Evolutionary conservation across 2,329 filamentous ascomycete species (phyloP).

Genomic region (Magnaporthales sp.): DNA sequence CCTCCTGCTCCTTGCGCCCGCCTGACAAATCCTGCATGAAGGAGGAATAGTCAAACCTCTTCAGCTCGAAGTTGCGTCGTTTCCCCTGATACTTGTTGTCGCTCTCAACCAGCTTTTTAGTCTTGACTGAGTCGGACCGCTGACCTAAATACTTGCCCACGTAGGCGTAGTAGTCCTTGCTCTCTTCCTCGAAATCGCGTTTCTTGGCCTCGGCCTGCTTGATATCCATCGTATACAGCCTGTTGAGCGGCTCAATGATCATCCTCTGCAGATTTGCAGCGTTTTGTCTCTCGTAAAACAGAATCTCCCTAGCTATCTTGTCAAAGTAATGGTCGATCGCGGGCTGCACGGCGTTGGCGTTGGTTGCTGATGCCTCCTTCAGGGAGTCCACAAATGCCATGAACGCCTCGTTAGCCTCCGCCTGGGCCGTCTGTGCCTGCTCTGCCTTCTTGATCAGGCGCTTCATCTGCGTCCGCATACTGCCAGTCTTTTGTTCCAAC

Average conservation of each 20-base stretch:
- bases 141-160: constrained; percentile 94
- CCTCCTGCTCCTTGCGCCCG: constrained; percentile 95
- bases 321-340: constrained; percentile 98
- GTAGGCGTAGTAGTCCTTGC: constrained; percentile 96
- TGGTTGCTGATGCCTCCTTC: constrained; percentile 79
- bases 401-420: constrained; percentile 78
- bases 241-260: constrained; percentile 88
- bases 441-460: constrained; percentile 94
- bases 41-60: constrained; percentile 96
- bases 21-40: constrained; percentile 99
- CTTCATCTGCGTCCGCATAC: constrained; percentile 91
- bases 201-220: constrained; percentile 96
- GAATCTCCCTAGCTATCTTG: constrained; percentile 86
- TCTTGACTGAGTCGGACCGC: constrained; percentile 88
- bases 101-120: constrained; percentile 92
- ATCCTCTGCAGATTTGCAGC: constrained; percentile 77
- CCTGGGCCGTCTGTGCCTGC: constrained; percentile 70
- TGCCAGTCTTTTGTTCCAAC: constrained; percentile 90
- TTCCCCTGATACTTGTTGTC: constrained; percentile 96
- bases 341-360: constrained; percentile 93
- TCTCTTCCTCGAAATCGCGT: constrained; percentile 97
- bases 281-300: constrained; percentile 80
- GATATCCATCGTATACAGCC: constrained; percentile 90
- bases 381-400: constrained; percentile 76
- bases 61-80: constrained; percentile 88